Evolutionary conservation across 2,329 filamentous ascomycete genomes (phyloP).

Genomic region (Aspergillus chevalieri): DNA sequence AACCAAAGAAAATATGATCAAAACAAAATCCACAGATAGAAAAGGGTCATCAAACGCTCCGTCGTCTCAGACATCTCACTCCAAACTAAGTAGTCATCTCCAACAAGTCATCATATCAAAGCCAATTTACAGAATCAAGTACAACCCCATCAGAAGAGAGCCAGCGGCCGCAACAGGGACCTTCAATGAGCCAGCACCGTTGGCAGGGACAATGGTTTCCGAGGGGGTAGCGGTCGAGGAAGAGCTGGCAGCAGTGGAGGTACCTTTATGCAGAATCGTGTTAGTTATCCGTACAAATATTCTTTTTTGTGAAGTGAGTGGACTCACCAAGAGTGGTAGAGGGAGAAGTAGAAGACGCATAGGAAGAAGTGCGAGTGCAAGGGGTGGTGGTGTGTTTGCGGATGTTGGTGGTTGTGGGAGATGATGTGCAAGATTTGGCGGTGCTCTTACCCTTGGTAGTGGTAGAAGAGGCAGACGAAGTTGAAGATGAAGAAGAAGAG

Average conservation of each 20-base stretch:
- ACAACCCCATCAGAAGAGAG: constrained; percentile 21
- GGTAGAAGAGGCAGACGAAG: constrained; percentile 4
- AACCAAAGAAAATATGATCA: too few relatives aligned
- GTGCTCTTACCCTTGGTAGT: constrained; percentile 15
- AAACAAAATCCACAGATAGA: too few relatives aligned
- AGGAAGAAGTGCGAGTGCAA: constrained; percentile 6
- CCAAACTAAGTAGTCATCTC: too few relatives aligned
- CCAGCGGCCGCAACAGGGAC: constrained; percentile 23
- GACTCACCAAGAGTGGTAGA: constrained; percentile 23
- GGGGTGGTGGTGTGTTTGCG: constrained; percentile 5
- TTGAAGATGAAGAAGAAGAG: constrained; percentile 10
- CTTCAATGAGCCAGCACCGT: constrained; percentile 20
- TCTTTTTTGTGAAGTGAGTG: neutral
- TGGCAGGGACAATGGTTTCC: constrained; percentile 14
- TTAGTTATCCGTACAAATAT: constrained; percentile 1
- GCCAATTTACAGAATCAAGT: constrained; percentile 18
- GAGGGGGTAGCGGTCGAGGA: constrained; percentile 16
- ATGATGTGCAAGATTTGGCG: constrained; percentile 4
- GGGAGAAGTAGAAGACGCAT: constrained; percentile 14
- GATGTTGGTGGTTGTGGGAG: neutral
- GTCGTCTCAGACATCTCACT: too few relatives aligned
- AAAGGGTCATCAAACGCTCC: too few relatives aligned
- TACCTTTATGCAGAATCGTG: constrained; percentile 9
- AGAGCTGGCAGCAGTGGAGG: constrained; percentile 7
- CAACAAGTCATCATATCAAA: too few relatives aligned